Evolutionary conservation across 257 asterid species (phyloP).

Genomic region (Rehmannia glutinosa): DNA sequence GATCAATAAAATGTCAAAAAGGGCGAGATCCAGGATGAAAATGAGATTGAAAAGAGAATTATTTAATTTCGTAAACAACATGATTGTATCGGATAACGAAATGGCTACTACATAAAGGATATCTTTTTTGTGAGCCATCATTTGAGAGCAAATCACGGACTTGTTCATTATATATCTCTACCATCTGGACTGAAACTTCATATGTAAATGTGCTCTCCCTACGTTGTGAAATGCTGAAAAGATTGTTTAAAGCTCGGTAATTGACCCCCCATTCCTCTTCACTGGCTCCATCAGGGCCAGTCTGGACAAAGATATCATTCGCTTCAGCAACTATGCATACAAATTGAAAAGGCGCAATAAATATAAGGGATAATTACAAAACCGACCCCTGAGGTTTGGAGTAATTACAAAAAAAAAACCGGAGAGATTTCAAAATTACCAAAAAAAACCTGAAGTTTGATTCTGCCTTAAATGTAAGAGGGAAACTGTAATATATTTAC

Average conservation of each 20-base stretch:
- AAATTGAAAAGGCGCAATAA: not conserved
- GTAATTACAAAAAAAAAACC: no score
- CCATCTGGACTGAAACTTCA: constrained; percentile 89
- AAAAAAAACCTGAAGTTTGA: no score
- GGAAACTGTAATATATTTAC: no score
- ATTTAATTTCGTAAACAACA: not conserved
- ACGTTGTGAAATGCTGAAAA: constrained; percentile 63
- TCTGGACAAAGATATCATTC: constrained; percentile 36
- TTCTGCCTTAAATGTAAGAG: no score
- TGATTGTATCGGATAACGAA: not conserved
- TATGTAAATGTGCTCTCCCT: constrained; percentile 52
- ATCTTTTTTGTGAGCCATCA: constrained; percentile 65
- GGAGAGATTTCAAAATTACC: no score
- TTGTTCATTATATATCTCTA: constrained; percentile 94
- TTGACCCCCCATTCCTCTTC: constrained; percentile 96
- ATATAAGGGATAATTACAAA: no score
- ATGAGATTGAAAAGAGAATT: not conserved
- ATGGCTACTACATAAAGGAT: constrained; percentile 41
- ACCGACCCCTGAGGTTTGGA: no score
- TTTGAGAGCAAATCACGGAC: constrained; percentile 87
- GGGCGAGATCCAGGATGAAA: no score
- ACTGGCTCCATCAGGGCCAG: constrained; percentile 80
- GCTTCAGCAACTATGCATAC: constrained; percentile 13
- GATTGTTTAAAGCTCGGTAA: constrained; percentile 83
- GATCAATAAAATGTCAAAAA: not conserved